phyloP scores from a whole-genome alignment of 176 grass and related monocot genomes.

The Hsuehochloa calcarea region DNA sequence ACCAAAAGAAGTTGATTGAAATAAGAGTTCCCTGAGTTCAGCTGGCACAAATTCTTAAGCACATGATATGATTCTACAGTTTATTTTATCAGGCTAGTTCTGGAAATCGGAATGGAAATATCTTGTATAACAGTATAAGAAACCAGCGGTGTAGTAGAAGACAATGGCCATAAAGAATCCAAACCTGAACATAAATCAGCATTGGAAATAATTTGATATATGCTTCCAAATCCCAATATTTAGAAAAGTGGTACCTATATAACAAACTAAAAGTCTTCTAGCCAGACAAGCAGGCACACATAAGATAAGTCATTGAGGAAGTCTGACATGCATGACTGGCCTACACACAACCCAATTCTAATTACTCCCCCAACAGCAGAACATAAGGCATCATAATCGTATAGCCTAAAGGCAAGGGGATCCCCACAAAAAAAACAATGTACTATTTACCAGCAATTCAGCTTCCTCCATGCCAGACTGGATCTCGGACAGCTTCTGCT shows the following conservation, averaged over 20 bases:
- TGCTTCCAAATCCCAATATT: background rate
- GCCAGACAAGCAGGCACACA: conserved; percentile 2
- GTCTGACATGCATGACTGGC: background rate
- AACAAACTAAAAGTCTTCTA: background rate
- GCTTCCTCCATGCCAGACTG: conserved; percentile 77
- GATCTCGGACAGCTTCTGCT: conserved; percentile 82
- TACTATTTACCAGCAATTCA: conserved; percentile 66
- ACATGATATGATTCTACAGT: background rate
- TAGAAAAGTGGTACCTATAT: background rate
- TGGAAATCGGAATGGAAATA: background rate
- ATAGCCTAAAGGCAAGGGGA: background rate
- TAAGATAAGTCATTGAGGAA: background rate
- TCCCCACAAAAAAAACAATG: background rate
- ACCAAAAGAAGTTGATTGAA: background rate
- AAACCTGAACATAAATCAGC: background rate
- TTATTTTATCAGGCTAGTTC: background rate
- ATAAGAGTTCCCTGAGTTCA: background rate
- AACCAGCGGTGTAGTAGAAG: background rate
- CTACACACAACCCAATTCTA: background rate
- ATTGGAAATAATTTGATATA: background rate
- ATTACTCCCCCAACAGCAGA: background rate
- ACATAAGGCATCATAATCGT: background rate
- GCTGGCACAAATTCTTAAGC: background rate
- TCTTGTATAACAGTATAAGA: background rate
- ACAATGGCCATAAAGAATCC: background rate